Base-by-base conservation (phyloP, 805 yeast species). In the Spathaspora boniae region DNA sequence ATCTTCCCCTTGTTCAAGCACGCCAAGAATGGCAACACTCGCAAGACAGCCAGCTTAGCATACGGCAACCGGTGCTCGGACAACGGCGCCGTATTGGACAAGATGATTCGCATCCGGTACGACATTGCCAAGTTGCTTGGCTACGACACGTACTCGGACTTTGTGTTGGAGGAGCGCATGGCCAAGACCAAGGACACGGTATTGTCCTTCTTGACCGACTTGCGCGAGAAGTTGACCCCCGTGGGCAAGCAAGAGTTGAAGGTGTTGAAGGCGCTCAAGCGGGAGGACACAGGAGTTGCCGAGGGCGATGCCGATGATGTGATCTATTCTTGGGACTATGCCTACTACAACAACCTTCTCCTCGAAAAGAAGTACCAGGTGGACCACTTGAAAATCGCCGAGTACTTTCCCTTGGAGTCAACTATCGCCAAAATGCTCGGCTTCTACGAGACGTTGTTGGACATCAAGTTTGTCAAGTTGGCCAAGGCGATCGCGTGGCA, bases 111-210 rank as follows among this genome's bases (percentile, higher is more conserved):
- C 44, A 48, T 80, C 35, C 74, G 96, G 51, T 74, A 72, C 22
- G 61, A 80, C 47, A 59, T 81, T 37, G 87, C 94, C 2, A 51
- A 70, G 29, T 40, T 74, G 6, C 64, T 86, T 49, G 93, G 88
- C 15, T 86, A 82, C 58, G 57, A 70, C 6, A 76, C 75, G 37
- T 86, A 74, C 56, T 78, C 93, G 1, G 82, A 80, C 36, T 85
- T 73, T 51, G 74, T 79, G 22, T 67, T 86, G 44, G 91, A 86
- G 43, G 82, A 78, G 36, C 74, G 87, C 54, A 82, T 86, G 89
- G 95, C 95, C 27, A 82, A 86, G 51, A 69, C 65, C 18, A 76
- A 81, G 27, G 65, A 68, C 30, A 74, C 63, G 16, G 95, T 85
- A 15, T 51, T 72, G 47, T 51, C 58, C 23, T 86, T 86, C 50